Percentiles rank a stretch among this genome's conserved stretches.
phyloP scores from a whole-genome alignment of 176 grass and related monocot species.

The Cenchrus americanus region DNA sequence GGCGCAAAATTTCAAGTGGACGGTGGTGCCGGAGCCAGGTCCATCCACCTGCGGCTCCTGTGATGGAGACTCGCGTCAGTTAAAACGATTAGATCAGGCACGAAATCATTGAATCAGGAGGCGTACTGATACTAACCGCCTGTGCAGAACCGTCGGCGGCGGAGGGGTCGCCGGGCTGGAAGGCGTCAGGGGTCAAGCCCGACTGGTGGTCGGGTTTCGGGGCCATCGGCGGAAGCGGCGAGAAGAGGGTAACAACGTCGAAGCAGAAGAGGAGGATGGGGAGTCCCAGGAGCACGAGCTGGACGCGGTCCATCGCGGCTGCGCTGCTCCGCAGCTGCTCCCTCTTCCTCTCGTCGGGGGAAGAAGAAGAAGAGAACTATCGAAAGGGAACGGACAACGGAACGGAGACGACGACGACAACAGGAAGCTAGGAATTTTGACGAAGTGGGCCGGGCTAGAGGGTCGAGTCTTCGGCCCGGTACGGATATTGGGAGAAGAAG shows the following conservation, averaged over 20 bases:
- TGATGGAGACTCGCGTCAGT: neutral
- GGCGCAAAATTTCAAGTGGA: constrained; percentile 82
- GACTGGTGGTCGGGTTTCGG: constrained; percentile 28
- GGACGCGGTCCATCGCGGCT: constrained; percentile 81
- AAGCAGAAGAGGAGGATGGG: constrained; percentile 94
- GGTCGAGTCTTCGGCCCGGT: neutral
- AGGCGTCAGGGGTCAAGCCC: neutral
- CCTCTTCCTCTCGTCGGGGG: neutral
- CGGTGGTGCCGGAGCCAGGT: constrained; percentile 74
- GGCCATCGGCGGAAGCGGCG: constrained; percentile 50
- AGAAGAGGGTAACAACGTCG: constrained; percentile 81
- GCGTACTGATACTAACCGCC: neutral
- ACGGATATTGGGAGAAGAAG: neutral
- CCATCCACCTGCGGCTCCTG: constrained; percentile 65
- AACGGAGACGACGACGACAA: constrained; percentile 11
- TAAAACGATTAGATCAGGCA: neutral
- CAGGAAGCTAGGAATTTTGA: constrained; percentile 4
- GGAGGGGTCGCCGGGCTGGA: constrained; percentile 32
- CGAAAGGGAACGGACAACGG: neutral
- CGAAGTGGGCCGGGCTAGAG: neutral
- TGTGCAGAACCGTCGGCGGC: constrained; percentile 19
- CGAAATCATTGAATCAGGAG: neutral
- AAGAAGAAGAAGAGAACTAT: neutral
- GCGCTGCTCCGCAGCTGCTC: too few relatives aligned
- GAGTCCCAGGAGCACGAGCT: constrained; percentile 83